Base-by-base conservation (phyloP, 257 asterid genomes). In the Salvia rosmarinus region DNA sequence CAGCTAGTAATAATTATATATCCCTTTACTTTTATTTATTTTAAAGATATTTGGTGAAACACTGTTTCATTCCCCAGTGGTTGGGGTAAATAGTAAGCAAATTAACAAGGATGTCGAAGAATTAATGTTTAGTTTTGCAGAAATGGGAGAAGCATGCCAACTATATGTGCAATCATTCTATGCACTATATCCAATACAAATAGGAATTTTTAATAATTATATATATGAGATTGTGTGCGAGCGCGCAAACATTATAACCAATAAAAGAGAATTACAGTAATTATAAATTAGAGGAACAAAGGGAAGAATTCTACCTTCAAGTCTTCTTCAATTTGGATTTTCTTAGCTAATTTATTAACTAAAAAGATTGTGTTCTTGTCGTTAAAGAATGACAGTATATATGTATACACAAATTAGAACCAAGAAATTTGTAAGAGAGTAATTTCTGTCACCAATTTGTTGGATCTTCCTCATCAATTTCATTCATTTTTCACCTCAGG, bases 61-160 rank as follows among this genome's bases (percentile, higher is more conserved):
- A 74, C 73, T 74, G 82, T 78, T 81, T 67, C 68, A 76, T 79
- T 34, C n/a, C n/a, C n/a, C n/a, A n/a, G n/a, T n/a, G n/a, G n/a
- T n/a, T n/a, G n/a, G n/a, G n/a, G n/a, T n/a, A n/a, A 34, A 34
- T 34, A 34, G 39, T 34, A 34, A 34, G 39, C 42, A 37, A 37
- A 39, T 39, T 39, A 39, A 39, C 21, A 21, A 46, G 25, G 16
- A 43, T 51, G 67, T 39, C 17, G 62, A 79, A 58, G 83, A 75
- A 70, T 37, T 37, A 37, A 39, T 65, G 78, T 50, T 66, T 37
- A 67, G 44, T 46, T 60, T 63, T 74, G 78, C 79, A 61, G 78
- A 79, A 69, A 68, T 64, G 52, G 50, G 64, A 28, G 63, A 70
- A 47, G 78, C 78, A 55, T 60, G 80, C 82, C 52, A 32, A 67